Conservation (phyloP, 352 stramenopile species). For the Globisporangium echinulatum region DNA sequence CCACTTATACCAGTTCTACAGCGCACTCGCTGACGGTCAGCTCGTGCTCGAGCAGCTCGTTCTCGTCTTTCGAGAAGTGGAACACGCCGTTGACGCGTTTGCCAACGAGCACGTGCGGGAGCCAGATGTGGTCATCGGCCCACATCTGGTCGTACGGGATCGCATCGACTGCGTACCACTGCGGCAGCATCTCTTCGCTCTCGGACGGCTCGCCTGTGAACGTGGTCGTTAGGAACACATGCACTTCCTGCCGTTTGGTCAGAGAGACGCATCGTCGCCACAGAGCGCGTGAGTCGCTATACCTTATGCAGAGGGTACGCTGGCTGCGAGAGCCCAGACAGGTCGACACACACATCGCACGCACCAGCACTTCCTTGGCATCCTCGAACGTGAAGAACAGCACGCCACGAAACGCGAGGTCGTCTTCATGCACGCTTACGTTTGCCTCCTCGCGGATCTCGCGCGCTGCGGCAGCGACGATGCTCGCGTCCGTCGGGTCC, state of each 20-base stretch:
- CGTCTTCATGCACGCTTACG: constrained; percentile 28
- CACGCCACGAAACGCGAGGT: constrained; percentile 27
- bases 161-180: constrained; percentile 57
- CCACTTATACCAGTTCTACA: too few species aligned
- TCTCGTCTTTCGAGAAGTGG: constrained; percentile 62
- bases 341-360: neutral
- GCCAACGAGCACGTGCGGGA: constrained; percentile 67
- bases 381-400: constrained; percentile 63
- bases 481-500: constrained; percentile 54
- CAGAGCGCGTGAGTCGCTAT: too few species aligned
- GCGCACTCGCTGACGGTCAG: constrained; percentile 11
- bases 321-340: too few species aligned
- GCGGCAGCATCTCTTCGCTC: constrained; percentile 85
- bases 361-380: constrained; percentile 49
- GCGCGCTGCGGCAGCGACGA: constrained; percentile 45
- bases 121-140: constrained; percentile 78
- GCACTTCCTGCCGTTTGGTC: constrained; percentile 42
- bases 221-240: constrained; percentile 67
- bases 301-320: too few species aligned
- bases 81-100: constrained; percentile 66
- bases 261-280: neutral
- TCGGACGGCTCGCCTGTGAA: constrained; percentile 71
- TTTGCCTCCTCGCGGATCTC: constrained; percentile 72
- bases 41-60: constrained; percentile 53
- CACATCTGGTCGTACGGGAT: constrained; percentile 87